Evolutionary conservation across 495 filamentous ascomycete species (phyloP).

Genomic region (Xylaria grammica): DNA sequence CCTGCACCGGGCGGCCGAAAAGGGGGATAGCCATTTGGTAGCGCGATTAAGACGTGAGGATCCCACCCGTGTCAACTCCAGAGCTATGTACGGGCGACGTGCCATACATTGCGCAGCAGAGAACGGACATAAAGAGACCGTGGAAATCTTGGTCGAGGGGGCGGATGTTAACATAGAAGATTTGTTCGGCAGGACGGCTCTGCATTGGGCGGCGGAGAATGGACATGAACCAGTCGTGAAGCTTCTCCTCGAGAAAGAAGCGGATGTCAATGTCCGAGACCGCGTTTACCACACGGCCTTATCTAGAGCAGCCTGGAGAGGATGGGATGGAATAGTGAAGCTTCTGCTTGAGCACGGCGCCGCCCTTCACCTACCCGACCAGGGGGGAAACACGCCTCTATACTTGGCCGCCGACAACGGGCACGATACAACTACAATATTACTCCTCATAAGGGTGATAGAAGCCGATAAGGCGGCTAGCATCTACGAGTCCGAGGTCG

Average conservation of each 20-base stretch:
- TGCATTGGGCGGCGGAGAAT: conserved; percentile 10
- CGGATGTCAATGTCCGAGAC: background rate
- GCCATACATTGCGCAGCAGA: conserved; percentile 15
- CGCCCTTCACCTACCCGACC: background rate
- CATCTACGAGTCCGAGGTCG: background rate
- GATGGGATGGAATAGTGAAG: conserved; percentile 1
- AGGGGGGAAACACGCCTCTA: background rate
- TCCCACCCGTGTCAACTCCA: background rate
- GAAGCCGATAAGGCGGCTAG: background rate
- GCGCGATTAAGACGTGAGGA: background rate
- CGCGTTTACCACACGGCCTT: background rate
- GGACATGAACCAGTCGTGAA: background rate
- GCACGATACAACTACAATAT: background rate
- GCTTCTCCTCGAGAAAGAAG: background rate
- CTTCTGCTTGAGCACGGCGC: conserved; percentile 14
- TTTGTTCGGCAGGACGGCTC: conserved; percentile 11
- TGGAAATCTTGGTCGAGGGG: background rate
- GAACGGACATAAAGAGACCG: conserved; percentile 20
- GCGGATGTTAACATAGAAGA: conserved; percentile 23
- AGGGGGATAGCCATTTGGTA: background rate
- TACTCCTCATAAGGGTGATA: background rate
- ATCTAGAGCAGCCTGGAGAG: conserved; percentile 22
- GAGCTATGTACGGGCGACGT: conserved; percentile 12
- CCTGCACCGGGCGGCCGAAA: conserved; percentile 7
- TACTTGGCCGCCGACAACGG: background rate